phyloP scores from a whole-genome alignment of 305 asterid genomes.

The Fraxinus latifolia region DNA sequence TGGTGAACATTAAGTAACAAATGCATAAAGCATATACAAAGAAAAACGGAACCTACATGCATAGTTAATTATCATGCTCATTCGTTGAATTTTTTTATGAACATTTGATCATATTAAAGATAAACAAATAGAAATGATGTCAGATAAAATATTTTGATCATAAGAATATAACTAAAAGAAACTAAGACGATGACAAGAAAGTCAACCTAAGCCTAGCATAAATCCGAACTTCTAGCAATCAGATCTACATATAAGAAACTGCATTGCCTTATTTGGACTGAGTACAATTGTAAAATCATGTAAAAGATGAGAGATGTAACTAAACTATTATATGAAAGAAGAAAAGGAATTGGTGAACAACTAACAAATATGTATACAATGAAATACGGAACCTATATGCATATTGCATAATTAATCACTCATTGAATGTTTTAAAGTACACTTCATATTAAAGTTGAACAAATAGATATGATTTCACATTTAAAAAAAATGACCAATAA shows the following conservation, averaged over 20 bases:
- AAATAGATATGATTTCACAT: not conserved
- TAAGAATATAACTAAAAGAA: not conserved
- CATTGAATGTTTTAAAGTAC: not conserved
- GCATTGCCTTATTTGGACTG: not conserved
- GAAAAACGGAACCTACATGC: not conserved
- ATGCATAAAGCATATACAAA: not conserved
- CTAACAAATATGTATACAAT: not conserved
- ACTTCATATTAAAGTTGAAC: not conserved
- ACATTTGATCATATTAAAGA: not conserved
- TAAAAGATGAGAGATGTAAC: not conserved
- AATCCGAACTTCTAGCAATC: not conserved
- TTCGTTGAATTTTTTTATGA: not conserved
- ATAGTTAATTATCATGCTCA: not conserved
- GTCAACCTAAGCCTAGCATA: not conserved
- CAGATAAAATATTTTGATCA: not conserved
- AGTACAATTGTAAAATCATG: not conserved
- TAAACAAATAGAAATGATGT: not conserved
- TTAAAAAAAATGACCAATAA: not conserved
- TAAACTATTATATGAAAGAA: not conserved
- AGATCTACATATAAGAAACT: not conserved
- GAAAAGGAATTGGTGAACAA: not conserved
- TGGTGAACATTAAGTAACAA: not conserved
- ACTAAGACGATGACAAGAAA: not conserved
- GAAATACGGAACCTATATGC: not conserved
- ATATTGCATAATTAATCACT: not conserved